Percentiles rank a stretch among this genome's conserved stretches.
These are phyloP conservation scores for Dactylellina parvicollis DNA, from an alignment of 2,329 filamentous ascomycete genomes.

Conservation along the genomic window DNA sequence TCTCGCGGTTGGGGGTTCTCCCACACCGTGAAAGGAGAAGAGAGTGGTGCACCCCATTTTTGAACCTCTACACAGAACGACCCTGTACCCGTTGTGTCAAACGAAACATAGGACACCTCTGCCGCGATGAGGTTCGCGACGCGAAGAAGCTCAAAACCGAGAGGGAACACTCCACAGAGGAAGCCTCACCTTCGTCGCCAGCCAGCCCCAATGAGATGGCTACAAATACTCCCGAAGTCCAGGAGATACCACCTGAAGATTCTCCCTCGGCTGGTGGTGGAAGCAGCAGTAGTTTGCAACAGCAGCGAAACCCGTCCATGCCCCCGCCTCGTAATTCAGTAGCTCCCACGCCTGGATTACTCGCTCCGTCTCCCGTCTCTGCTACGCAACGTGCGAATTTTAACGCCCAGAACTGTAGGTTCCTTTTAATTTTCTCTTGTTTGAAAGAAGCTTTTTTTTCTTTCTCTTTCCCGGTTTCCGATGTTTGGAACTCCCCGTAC, in stretches of 20 bases:
- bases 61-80: slow-evolving; percentile 69
- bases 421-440: slow-evolving; percentile 11
- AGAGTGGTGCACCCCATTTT: slow-evolving; percentile 53
- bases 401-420: slow-evolving; percentile 57
- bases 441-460: slow-evolving; percentile 42
- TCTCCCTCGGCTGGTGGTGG: slow-evolving; percentile 65
- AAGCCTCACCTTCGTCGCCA: slow-evolving; percentile 53
- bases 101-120: slow-evolving; percentile 96
- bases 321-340: slow-evolving; percentile 57
- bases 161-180: slow-evolving; percentile 55
- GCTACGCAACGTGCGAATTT: slow-evolving; percentile 56
- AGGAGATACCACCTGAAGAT: slow-evolving; percentile 62
- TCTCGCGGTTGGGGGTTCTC: slow-evolving; percentile 59
- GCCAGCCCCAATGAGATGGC: slow-evolving; percentile 55
- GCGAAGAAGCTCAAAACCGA: slow-evolving; percentile 81
- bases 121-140: slow-evolving; percentile 96
- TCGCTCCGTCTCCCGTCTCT: slow-evolving; percentile 56
- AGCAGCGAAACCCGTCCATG: slow-evolving; percentile 62
- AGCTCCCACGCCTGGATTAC: slow-evolving; percentile 56
- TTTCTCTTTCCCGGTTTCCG: slow-evolving; percentile 3
- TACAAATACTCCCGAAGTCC: slow-evolving; percentile 60
- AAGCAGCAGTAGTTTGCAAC: slow-evolving; percentile 68
- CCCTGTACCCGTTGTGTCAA: slow-evolving; percentile 98
- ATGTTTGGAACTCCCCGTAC: slow-evolving; percentile 9
- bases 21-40: slow-evolving; percentile 57